phyloP scores from a whole-genome alignment of 164 flowering plant species.

The Echeveria elegans region DNA sequence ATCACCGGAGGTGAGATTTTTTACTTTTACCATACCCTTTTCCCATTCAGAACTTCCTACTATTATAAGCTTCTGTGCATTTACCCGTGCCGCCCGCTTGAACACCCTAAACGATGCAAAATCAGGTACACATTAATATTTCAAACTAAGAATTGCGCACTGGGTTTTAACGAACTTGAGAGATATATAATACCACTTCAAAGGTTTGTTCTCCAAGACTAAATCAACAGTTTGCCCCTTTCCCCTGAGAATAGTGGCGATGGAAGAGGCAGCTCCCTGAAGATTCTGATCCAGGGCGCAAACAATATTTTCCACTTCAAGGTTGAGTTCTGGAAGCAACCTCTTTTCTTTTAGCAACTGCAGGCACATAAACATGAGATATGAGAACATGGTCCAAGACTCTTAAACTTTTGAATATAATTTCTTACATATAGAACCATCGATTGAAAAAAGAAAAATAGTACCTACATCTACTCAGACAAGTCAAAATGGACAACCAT shows the following conservation, averaged over 20 bases:
- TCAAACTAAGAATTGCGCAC: too few relatives aligned
- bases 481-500: not conserved
- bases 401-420: not conserved
- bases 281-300: conserved; percentile 70
- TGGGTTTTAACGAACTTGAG: not conserved
- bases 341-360: conserved; percentile 86
- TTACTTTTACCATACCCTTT: conserved; percentile 73
- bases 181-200: conserved; percentile 52
- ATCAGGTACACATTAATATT: not conserved
- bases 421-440: not conserved
- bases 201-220: conserved; percentile 78
- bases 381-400: not conserved
- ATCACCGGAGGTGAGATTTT: conserved; percentile 64
- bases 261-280: conserved; percentile 65
- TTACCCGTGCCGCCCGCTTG: conserved; percentile 72
- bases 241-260: conserved; percentile 63
- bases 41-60: conserved; percentile 83
- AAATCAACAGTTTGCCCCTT: conserved; percentile 83
- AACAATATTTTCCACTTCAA: conserved; percentile 65
- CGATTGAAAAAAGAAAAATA: not conserved
- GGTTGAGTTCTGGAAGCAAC: conserved; percentile 58
- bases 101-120: conserved; percentile 18
- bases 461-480: not conserved
- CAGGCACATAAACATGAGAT: not conserved
- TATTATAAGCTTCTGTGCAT: conserved; percentile 63